phyloP scores from a whole-genome alignment of 371 early-diverging fungal species.

The Neoconidiobolus thromboides region DNA sequence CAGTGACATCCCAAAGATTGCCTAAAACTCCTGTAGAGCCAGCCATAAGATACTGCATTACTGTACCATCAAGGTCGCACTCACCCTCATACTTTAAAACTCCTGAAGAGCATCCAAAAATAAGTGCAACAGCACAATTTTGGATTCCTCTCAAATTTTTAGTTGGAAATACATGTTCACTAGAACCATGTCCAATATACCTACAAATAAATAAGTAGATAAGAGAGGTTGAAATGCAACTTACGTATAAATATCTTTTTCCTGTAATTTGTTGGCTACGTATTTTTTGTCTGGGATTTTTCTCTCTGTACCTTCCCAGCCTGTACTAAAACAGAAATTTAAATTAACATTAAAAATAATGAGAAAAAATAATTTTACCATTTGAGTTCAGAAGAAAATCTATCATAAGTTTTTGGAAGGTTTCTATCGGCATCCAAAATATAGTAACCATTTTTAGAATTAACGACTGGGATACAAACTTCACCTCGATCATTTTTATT shows the following conservation, averaged over 20 bases:
- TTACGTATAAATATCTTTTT: conserved; percentile 55
- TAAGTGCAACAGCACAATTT: conserved; percentile 48
- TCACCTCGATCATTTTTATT: background rate
- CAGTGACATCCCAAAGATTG: conserved; percentile 99
- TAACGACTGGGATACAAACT: conserved; percentile 20
- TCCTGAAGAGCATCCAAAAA: conserved; percentile 89
- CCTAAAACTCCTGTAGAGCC: conserved; percentile 75
- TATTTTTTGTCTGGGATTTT: conserved; percentile 47
- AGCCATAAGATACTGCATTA: conserved; percentile 54
- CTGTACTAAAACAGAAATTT: too few species aligned
- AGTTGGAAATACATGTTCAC: conserved; percentile 64
- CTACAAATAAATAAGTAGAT: conserved; percentile 13
- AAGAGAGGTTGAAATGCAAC: conserved; percentile 7
- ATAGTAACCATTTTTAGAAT: conserved; percentile 39
- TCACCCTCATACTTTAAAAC: conserved; percentile 46
- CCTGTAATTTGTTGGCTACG: conserved; percentile 26
- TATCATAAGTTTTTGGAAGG: conserved; percentile 53
- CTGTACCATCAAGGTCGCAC: conserved; percentile 69
- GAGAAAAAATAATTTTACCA: conserved; percentile 15
- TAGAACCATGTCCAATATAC: conserved; percentile 97
- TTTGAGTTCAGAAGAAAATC: conserved; percentile 37
- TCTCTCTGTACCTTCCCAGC: conserved; percentile 54
- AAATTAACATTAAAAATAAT: too few species aligned
- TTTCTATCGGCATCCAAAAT: conserved; percentile 82
- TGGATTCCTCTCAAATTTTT: conserved; percentile 37